Base-by-base conservation (phyloP, 2,329 filamentous ascomycete genomes). In the Xylaria sp. region DNA sequence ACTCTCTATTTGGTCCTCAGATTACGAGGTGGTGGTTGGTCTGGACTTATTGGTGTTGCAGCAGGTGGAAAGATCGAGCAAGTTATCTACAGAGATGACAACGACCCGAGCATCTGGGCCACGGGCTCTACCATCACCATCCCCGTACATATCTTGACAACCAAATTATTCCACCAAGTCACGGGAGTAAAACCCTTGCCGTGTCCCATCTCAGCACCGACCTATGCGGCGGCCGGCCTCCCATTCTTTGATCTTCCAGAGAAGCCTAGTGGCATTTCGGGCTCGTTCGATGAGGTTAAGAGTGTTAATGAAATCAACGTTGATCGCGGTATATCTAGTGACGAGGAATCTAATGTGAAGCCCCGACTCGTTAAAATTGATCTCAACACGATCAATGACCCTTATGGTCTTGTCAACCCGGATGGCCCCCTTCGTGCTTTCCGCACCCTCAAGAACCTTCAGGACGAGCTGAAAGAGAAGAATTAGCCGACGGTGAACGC, bases 81-180 rank as follows among this genome's bases (percentile, higher is more conserved):
- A 60, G 57, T 25, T 5, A 72, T 76, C 27, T 4, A 25, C 6
- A 1, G 50, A 21, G 74, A 75, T 25, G 0, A 18, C 0, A 21
- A 55, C 2, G 29, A 53, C 5, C 27, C 68, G 1, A 53, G 6
- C 1, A 27, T 21, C 1, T 74, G 68, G 71, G 48, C 54, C 9
- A 58, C 44, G 13, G 61, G 57, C 18, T 51, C 58, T 16, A 72
- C 72, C 1, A 69, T 73, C 6, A 66, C 66, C 0, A 65, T 76
- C 4, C 60, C 71, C 1, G 76, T 82, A 0, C 80, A 83, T 62
- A 79, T 83, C n/a, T 74, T 84, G 40, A 81, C 83, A 73, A 76
- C 76, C 1, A 60, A 59, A 0, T 44, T 61, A 13, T 84, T 82
- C 72, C 60, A 73, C 4, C 32, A 69, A 2, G 73, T 82, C 47